Evolutionary conservation across 495 filamentous ascomycete species (phyloP).

Genomic region (Penicillium cataractarum): DNA sequence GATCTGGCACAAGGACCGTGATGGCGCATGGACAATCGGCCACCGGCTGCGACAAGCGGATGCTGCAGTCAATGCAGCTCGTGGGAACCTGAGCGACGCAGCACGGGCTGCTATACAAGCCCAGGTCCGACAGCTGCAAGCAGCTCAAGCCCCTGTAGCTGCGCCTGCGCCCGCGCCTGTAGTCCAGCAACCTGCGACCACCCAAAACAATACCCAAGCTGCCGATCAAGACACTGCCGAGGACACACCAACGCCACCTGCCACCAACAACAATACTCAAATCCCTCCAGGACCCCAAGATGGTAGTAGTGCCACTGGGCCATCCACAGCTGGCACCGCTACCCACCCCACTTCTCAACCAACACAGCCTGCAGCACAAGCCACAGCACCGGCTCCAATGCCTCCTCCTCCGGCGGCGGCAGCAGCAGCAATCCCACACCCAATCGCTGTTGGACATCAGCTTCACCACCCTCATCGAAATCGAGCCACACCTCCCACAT

Average conservation of each 20-base stretch:
- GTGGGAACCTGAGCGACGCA: conserved; percentile 25
- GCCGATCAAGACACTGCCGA: conserved; percentile 1
- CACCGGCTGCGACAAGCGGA: conserved; percentile 72
- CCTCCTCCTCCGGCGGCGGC: not conserved
- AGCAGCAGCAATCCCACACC: not conserved
- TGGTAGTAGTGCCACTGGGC: not conserved
- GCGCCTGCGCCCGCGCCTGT: not conserved
- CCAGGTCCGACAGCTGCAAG: conserved; percentile 34
- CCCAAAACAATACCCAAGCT: not conserved
- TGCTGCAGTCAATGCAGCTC: conserved; percentile 51
- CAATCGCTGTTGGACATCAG: conserved; percentile 17
- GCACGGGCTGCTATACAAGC: conserved; percentile 26
- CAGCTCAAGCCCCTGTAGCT: conserved; percentile 12
- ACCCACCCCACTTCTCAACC: conserved; percentile 6
- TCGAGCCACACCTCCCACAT: conserved; percentile 34
- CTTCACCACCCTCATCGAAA: conserved; percentile 26
- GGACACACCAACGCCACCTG: conserved; percentile 1
- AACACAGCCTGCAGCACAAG: conserved; percentile 1
- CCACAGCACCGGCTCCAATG: conserved; percentile 2
- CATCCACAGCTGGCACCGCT: not conserved
- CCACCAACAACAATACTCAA: not conserved
- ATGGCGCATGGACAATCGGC: conserved; percentile 78
- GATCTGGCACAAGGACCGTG: conserved; percentile 83
- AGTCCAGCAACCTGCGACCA: conserved; percentile 3
- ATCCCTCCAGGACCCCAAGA: not conserved